Conservation (phyloP, 768 basidiomycete species). For the Glaciozyma antarctica region DNA sequence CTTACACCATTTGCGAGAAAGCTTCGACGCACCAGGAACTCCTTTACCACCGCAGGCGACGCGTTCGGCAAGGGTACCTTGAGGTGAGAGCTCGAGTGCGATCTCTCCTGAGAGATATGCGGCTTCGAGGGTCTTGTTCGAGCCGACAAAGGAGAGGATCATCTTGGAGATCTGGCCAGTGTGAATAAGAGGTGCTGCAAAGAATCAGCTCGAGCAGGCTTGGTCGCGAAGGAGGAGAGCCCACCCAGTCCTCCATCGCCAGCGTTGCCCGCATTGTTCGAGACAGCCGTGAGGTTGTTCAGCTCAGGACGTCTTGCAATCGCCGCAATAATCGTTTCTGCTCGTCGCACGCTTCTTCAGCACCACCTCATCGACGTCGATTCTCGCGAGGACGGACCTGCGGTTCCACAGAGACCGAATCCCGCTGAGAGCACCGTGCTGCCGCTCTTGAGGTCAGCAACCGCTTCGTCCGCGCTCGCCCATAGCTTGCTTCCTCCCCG, state of each 20-base stretch:
- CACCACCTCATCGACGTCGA: too few relatives aligned
- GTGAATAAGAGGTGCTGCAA: conserved; percentile 59
- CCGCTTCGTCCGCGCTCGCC: conserved; percentile 68
- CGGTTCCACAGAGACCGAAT: conserved; percentile 71
- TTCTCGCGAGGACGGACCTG: too few relatives aligned
- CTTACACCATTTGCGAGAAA: too few relatives aligned
- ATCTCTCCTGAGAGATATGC: conserved; percentile 67
- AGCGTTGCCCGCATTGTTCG: conserved; percentile 60
- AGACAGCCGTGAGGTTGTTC: conserved; percentile 60
- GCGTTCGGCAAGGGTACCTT: conserved; percentile 76
- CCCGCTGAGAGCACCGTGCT: conserved; percentile 68
- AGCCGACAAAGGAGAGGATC: conserved; percentile 78
- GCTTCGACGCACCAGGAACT: conserved; percentile 51
- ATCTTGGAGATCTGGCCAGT: conserved; percentile 64
- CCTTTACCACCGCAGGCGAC: conserved; percentile 76
- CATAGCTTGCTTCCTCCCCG: conserved; percentile 49
- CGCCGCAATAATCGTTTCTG: conserved; percentile 69
- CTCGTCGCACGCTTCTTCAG: too few relatives aligned
- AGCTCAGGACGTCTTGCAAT: conserved; percentile 61
- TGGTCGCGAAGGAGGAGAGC: neutral
- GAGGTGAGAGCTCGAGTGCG: conserved; percentile 70
- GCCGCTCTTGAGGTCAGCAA: conserved; percentile 68
- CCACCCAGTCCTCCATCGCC: conserved; percentile 24
- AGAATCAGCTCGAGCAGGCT: neutral
- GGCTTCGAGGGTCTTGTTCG: conserved; percentile 53